phyloP scores from a whole-genome alignment of 345 rosid genomes.

The Moricandia moricandioides region DNA sequence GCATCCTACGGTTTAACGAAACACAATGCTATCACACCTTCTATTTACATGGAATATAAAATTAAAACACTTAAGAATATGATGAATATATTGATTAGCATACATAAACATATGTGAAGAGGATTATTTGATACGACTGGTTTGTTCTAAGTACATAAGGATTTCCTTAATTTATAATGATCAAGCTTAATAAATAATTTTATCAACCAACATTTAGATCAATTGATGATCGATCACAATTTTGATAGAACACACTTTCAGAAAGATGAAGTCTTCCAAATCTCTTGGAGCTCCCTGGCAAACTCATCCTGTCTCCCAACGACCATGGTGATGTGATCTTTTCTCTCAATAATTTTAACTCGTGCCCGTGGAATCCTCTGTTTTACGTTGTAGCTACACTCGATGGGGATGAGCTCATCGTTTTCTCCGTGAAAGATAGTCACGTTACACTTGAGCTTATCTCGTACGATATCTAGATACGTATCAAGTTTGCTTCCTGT shows the following conservation, averaged over 20 bases:
- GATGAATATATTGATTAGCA: background rate
- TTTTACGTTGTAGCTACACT: conserved; percentile 76
- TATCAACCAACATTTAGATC: conserved; percentile 3
- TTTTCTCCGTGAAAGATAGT: conserved; percentile 72
- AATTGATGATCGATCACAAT: conserved; percentile 6
- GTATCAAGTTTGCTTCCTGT: conserved; percentile 74
- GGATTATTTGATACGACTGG: conserved; percentile 14
- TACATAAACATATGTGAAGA: background rate
- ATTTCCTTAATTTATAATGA: conserved; percentile 22
- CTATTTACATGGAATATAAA: background rate
- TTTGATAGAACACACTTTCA: conserved; percentile 16
- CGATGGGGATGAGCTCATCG: conserved; percentile 80
- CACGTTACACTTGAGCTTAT: conserved; percentile 62
- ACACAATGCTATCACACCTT: background rate
- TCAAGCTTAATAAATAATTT: background rate
- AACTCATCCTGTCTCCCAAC: conserved; percentile 81
- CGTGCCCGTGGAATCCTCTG: conserved; percentile 62
- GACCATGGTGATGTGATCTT: conserved; percentile 89
- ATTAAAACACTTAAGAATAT: background rate
- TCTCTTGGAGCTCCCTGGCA: conserved; percentile 74
- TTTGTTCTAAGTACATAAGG: conserved; percentile 25
- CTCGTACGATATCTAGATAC: conserved; percentile 66
- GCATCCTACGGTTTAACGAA: background rate
- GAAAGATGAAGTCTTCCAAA: conserved; percentile 52
- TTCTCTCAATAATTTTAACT: conserved; percentile 62